These are phyloP conservation scores for Nigrospora sphaerica DNA, from an alignment of 2,329 filamentous ascomycete genomes.

Conservation along the genomic window DNA sequence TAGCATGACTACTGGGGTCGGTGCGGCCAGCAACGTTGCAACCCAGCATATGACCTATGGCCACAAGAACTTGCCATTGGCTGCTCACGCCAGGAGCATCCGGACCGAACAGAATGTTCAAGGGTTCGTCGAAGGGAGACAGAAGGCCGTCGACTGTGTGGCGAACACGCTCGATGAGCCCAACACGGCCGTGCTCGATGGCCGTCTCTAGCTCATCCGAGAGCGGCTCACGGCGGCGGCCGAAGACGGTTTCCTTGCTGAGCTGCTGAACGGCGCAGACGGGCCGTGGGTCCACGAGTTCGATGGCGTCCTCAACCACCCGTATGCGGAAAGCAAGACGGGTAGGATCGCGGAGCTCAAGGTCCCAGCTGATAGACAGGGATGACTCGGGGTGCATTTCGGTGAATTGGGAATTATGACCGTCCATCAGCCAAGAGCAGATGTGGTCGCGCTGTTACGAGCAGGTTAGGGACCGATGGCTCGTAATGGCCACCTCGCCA, in stretches of 20 bases:
- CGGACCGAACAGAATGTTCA: not conserved
- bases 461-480: slow-evolving; percentile 7
- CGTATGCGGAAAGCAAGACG: slow-evolving; percentile 50
- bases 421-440: slow-evolving; percentile 50
- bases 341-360: slow-evolving; percentile 35
- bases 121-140: not conserved
- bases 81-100: not conserved
- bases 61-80: not conserved
- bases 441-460: slow-evolving; percentile 35
- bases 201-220: slow-evolving; percentile 49
- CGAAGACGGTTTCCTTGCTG: slow-evolving; percentile 26
- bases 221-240: slow-evolving; percentile 37
- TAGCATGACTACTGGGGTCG: not conserved
- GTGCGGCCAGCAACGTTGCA: not conserved
- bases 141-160: slow-evolving; percentile 8
- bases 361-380: slow-evolving; percentile 46
- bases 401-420: slow-evolving; percentile 50
- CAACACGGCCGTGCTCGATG: slow-evolving; percentile 40
- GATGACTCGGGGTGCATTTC: slow-evolving; percentile 57
- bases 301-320: slow-evolving; percentile 55
- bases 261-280: not conserved
- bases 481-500: slow-evolving; percentile 9
- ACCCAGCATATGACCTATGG: not conserved
- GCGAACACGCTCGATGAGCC: slow-evolving; percentile 20
- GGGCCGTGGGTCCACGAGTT: slow-evolving; percentile 4